Base-by-base conservation (phyloP, 805 yeast genomes). In the Babjeviella inositovora region DNA sequence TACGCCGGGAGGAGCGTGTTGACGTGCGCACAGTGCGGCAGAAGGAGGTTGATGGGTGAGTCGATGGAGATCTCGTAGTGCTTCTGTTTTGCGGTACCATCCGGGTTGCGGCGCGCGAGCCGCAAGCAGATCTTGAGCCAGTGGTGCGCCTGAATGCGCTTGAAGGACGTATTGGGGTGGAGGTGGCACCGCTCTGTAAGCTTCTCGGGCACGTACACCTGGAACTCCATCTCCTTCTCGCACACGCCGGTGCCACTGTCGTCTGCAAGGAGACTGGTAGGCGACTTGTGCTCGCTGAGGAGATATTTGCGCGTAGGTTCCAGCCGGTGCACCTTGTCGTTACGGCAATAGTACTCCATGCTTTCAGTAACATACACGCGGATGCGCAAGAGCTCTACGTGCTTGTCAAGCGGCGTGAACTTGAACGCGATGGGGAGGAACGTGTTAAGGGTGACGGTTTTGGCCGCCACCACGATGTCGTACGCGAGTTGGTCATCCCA, bases 41-140 rank as follows among this genome's bases (percentile, higher is more conserved):
- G 71, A 23, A 85, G 51, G 4, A 90, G 57, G 38, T 79, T 92
- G 29, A 90, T 71, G 4, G 98, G 98, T 3, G 95, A 80, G 46
- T 90, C 99, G 27, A 90, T 87, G 28, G 82, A 72, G 21, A 90
- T 79, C 50, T 90, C 99, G 42, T 77, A 90, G 41, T 84, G 96
- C 42, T 85, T 90, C 21, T 93, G 57, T 40, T 80, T 80, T 21
- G 53, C 48, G 2, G 58, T 55, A 3, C 70, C 64, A 20, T 76
- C 71, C n/a, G 58, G 40, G 33, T 63, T 67, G n/a, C n/a, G n/a
- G n/a, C n/a, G n/a, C 5, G 93, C 79, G 18, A 90, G 55, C 24
- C 97, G 53, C 24, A 90, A 50, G 32, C 93, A 76, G 9, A 90
- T 63, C 48, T 90, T 90, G 37, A 90, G 71, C 96, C 98, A 90